phyloP scores from a whole-genome alignment of 169 alveolate species.

The Plasmodium vivax region DNA sequence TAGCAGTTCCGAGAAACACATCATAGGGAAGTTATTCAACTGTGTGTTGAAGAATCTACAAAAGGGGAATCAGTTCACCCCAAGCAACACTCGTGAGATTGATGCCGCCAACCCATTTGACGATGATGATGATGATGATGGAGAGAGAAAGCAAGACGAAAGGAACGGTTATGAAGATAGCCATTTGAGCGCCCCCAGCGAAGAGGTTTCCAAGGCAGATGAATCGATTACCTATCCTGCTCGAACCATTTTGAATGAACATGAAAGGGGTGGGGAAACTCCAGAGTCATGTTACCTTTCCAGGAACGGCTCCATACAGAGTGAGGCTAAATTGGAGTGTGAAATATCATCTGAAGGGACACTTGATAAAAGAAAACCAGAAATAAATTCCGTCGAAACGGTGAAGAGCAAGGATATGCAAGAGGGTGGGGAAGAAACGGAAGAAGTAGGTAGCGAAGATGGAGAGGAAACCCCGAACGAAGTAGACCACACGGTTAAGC shows the following conservation, averaged over 20 bases:
- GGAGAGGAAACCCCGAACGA: not conserved
- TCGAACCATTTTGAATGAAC: not conserved
- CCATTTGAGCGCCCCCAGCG: not conserved
- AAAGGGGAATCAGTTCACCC: not conserved
- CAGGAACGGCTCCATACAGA: not conserved
- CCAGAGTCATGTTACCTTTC: not conserved
- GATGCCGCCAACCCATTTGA: not conserved
- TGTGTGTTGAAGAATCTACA: not conserved
- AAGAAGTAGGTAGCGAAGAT: not conserved
- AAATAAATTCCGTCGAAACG: not conserved
- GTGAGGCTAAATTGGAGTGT: not conserved
- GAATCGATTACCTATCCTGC: not conserved
- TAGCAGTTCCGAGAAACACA: not conserved
- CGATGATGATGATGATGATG: not conserved
- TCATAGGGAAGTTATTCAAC: not conserved
- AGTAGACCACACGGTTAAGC: not conserved
- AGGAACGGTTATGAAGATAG: not conserved
- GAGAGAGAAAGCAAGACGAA: not conserved
- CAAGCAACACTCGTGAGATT: not conserved
- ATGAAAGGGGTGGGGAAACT: not conserved
- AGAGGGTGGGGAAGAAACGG: not conserved
- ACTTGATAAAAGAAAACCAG: not conserved
- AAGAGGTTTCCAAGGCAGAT: not conserved
- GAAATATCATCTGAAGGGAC: not conserved
- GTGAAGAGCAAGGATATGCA: not conserved